These are phyloP conservation scores for Silene conica DNA, from an alignment of 148 eudicot genomes.

Conservation along the genomic window DNA sequence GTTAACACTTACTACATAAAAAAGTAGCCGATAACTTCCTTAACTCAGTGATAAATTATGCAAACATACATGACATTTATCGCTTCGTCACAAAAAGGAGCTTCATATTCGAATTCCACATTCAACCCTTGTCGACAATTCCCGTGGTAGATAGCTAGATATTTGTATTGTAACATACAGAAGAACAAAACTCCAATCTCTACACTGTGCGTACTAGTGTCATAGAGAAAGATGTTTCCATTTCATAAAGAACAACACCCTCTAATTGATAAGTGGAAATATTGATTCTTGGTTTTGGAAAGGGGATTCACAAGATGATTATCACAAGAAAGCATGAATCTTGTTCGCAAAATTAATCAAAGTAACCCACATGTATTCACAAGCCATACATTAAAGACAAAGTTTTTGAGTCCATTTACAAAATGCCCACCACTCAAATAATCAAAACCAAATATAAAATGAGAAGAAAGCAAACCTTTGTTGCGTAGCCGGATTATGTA, in stretches of 20 bases:
- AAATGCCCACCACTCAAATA: background rate
- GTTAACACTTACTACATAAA: background rate
- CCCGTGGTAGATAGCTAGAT: background rate
- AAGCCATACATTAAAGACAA: background rate
- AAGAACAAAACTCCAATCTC: background rate
- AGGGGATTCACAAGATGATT: background rate
- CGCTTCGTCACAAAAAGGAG: background rate
- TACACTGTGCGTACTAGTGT: background rate
- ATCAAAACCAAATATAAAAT: background rate
- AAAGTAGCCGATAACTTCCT: background rate
- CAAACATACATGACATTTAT: background rate
- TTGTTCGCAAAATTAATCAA: background rate
- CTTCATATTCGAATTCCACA: background rate
- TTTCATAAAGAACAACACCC: background rate
- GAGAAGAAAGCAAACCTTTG: slow-evolving; percentile 43
- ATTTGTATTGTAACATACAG: background rate
- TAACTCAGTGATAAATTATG: background rate
- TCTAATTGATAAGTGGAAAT: background rate
- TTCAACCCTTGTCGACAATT: background rate
- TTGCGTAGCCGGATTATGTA: slow-evolving; percentile 53
- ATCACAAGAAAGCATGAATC: slow-evolving; percentile 1
- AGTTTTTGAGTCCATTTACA: background rate
- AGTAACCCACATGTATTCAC: background rate
- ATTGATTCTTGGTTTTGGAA: background rate
- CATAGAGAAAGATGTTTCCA: background rate